A percentile compares a stretch with the other conserved stretches of the same genome.
Conservation (phyloP, 257 asterid genomes). For the Ehretia macrophylla region DNA sequence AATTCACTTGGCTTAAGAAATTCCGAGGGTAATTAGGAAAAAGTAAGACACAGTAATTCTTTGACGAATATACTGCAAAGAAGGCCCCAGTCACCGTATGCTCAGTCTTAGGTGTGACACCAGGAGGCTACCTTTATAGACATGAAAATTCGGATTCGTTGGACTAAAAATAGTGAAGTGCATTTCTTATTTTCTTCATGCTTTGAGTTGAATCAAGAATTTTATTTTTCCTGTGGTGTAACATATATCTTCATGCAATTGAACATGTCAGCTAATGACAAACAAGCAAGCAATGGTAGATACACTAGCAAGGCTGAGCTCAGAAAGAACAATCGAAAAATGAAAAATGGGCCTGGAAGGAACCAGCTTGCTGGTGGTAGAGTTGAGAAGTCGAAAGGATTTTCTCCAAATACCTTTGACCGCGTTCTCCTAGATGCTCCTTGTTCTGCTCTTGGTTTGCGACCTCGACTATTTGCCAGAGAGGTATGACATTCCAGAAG, state of each 20-base stretch:
- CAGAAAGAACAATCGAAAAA: conserved; percentile 45
- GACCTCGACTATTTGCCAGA: conserved; percentile 90
- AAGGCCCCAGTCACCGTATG: too few species aligned
- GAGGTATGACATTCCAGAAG: conserved; percentile 50
- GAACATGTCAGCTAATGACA: conserved; percentile 25
- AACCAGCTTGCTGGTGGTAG: conserved; percentile 61
- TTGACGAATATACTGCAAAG: too few species aligned
- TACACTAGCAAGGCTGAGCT: conserved; percentile 53
- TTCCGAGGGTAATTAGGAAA: too few species aligned
- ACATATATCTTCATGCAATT: neutral
- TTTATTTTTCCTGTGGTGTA: neutral
- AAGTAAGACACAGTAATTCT: too few species aligned
- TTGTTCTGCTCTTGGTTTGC: conserved; percentile 97
- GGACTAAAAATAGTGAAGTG: neutral
- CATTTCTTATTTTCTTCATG: too few species aligned
- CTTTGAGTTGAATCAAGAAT: too few species aligned
- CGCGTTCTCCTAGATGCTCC: conserved; percentile 99
- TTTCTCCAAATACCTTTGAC: conserved; percentile 81
- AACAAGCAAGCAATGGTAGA: conserved; percentile 33
- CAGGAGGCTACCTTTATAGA: too few species aligned
- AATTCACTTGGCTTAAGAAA: too few species aligned
- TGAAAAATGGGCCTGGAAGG: conserved; percentile 85
- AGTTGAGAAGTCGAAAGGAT: conserved; percentile 76
- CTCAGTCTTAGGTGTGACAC: too few species aligned
- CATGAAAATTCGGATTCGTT: neutral